Evolutionary conservation across 305 asterid species (phyloP), one percentile per base, ranked within the genome.

Genomic region (Solanum hybrid): DNA sequence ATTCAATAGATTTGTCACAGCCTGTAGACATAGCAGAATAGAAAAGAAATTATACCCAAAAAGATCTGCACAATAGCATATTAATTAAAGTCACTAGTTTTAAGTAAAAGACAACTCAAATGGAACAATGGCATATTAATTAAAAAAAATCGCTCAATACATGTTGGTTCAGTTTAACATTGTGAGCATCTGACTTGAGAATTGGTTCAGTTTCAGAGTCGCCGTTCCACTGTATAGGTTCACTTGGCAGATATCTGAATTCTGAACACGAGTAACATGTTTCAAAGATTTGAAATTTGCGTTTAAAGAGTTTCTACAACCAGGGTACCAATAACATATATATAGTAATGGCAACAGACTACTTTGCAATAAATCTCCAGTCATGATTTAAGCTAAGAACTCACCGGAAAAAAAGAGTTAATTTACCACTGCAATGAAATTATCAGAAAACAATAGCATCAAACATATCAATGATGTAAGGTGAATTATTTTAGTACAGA

Each of bases 1-100:
- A 69, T 96, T 97, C 89, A 98, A 89, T 89, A 97, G 95, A 92
- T 95, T 95, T 29, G 98, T 98, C 90, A 98, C 98, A 89, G 99
- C 99, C 99, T 98, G 97, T 91, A 91, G 26, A 89, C 69, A 89
- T 92, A 86, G n/a, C 61, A 69, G 78, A 40, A 78, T 29, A 34
- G 9, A 57, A 33, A 31, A 85, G 33, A 33, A 6, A 33, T 85
- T 11, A 20, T 34, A 85, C 51, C 76, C 88, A 33, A 82, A 82
- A 82, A 10, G 74, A 51, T 85, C 20, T 1, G 87, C 57, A 42
- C 57, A 42, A 42, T 42, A 42, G 57, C 57, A 12, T 42, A 42
- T 42, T 42, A 42, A 42, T 42, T 42, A 6, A 57, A 31, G 76
- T 57, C 77, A 33, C 33, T 11, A 10, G 42, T 84, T 28, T 12